phyloP scores from a whole-genome alignment of 495 filamentous ascomycete species.

The Schizothecium vesticola region DNA sequence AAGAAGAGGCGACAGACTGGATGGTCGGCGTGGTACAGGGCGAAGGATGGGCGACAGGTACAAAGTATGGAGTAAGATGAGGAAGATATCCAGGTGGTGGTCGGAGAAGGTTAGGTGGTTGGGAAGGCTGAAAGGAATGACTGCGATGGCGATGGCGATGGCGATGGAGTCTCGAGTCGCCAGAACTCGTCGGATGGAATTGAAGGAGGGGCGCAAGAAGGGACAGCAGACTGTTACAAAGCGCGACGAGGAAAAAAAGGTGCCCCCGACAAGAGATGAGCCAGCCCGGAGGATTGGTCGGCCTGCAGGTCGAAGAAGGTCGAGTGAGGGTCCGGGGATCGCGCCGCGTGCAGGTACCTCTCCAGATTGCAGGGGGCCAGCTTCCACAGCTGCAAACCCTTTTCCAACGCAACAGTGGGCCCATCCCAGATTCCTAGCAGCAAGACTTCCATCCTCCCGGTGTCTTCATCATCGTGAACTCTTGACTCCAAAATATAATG shows the following conservation, averaged over 20 bases:
- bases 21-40: neutral
- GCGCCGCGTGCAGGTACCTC: neutral
- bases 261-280: neutral
- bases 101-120: neutral
- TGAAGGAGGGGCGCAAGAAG: neutral
- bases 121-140: neutral
- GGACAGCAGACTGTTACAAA: neutral
- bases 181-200: neutral
- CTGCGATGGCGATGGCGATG: neutral
- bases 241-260: slow-evolving; percentile 4
- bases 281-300: slow-evolving; percentile 2
- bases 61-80: neutral
- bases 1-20: neutral
- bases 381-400: neutral
- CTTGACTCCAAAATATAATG: neutral
- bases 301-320: neutral
- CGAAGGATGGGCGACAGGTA: neutral
- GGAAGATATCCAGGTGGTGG: neutral
- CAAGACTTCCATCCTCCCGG: no score
- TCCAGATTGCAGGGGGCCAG: neutral
- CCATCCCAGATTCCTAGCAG: neutral
- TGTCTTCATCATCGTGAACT: no score
- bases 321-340: slow-evolving; percentile 2
- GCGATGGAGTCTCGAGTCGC: neutral
- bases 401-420: neutral